Evolutionary conservation across 257 asterid species (phyloP).

Genomic region (Solanum chmielewskii): DNA sequence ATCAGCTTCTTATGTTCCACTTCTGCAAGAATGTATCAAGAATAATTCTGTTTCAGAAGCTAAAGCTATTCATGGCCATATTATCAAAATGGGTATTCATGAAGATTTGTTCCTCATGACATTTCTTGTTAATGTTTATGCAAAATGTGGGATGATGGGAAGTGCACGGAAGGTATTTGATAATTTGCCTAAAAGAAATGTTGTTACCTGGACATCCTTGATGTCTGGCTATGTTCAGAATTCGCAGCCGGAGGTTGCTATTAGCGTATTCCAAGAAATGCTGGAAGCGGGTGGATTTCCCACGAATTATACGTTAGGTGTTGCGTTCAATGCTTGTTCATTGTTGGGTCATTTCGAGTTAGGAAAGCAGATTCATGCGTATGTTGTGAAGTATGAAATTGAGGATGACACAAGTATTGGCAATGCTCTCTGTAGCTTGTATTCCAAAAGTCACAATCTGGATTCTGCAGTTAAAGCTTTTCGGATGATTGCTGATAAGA

Average conservation of each 20-base stretch:
- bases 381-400: conserved; percentile 40
- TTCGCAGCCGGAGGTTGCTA: conserved; percentile 47
- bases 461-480: conserved; percentile 55
- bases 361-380: conserved; percentile 78
- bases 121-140: conserved; percentile 65
- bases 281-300: conserved; percentile 58
- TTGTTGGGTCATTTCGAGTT: conserved; percentile 36
- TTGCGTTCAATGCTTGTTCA: conserved; percentile 59
- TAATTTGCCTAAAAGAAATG: conserved; percentile 51
- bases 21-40: conserved; percentile 58
- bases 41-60: conserved; percentile 31
- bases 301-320: conserved; percentile 55
- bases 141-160: conserved; percentile 51
- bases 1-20: conserved; percentile 47
- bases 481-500: conserved; percentile 44
- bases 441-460: conserved; percentile 47
- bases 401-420: conserved; percentile 55
- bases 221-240: conserved; percentile 61
- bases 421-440: conserved; percentile 72
- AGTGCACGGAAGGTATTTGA: conserved; percentile 59
- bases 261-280: conserved; percentile 55
- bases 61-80: conserved; percentile 52
- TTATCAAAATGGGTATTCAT: conserved; percentile 46
- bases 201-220: conserved; percentile 79
- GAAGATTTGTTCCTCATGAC: conserved; percentile 62